These are phyloP conservation scores for Naegleria fowleri DNA, from an alignment of 208 protist species.

Conservation along the genomic window DNA sequence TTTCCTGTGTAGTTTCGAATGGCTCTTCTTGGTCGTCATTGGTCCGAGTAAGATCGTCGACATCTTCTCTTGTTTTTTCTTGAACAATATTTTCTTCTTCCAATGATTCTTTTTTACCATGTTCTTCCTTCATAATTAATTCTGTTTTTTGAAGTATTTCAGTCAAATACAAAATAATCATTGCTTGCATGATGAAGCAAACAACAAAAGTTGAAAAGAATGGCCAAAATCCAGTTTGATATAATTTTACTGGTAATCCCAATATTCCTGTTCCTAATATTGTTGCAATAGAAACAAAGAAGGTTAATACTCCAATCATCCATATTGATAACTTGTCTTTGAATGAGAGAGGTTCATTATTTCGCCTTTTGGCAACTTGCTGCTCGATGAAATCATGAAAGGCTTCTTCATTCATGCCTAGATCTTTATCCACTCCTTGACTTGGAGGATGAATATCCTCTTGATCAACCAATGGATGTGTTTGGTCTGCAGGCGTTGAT, in stretches of 20 bases:
- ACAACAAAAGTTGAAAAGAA: slow-evolving; percentile 47
- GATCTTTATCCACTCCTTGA: too few relatives aligned
- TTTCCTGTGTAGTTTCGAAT: too few relatives aligned
- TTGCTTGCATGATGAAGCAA: slow-evolving; percentile 42
- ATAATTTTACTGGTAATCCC: slow-evolving; percentile 46
- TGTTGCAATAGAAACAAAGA: slow-evolving; percentile 50
- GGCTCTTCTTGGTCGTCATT: background rate
- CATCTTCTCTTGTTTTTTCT: background rate
- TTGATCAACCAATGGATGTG: too few relatives aligned
- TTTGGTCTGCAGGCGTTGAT: too few relatives aligned
- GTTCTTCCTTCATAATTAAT: slow-evolving; percentile 23
- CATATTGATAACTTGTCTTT: too few relatives aligned
- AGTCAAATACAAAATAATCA: slow-evolving; percentile 45
- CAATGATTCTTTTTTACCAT: too few relatives aligned
- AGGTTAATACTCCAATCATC: background rate
- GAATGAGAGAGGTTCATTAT: too few relatives aligned
- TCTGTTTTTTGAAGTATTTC: slow-evolving; percentile 47
- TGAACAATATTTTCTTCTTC: background rate
- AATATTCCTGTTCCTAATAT: slow-evolving; percentile 54
- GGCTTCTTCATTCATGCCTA: too few relatives aligned
- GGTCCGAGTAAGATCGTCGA: background rate
- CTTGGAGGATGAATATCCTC: too few relatives aligned
- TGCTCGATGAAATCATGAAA: too few relatives aligned
- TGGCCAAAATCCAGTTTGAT: slow-evolving; percentile 43
- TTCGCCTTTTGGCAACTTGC: too few relatives aligned